A percentile compares a stretch with the other conserved stretches of the same genome.
These are phyloP conservation scores for Acanthamoeba royreba DNA, from an alignment of 208 protist species.

Conservation along the genomic window DNA sequence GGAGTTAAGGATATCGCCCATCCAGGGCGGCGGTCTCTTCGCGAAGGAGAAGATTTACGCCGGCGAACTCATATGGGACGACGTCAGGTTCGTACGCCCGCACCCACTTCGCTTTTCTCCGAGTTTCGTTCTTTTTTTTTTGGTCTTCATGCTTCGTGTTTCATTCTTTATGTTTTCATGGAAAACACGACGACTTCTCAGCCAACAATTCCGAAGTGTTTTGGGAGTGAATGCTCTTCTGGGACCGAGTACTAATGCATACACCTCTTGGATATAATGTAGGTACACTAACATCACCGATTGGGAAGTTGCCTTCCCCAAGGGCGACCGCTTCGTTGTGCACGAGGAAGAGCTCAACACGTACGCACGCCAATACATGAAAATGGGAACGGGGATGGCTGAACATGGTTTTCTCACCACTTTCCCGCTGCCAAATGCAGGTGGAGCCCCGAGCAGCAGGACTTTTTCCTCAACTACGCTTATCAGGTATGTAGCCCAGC, in stretches of 20 bases:
- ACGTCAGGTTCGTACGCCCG: neutral
- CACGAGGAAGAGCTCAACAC: constrained; percentile 20
- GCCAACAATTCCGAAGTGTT: neutral
- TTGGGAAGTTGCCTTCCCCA: neutral
- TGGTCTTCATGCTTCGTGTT: neutral
- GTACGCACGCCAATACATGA: neutral
- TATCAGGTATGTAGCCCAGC: neutral
- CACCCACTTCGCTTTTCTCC: neutral
- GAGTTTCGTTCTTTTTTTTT: neutral
- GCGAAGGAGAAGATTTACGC: constrained; percentile 26
- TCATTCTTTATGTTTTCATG: neutral
- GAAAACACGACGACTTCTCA: neutral
- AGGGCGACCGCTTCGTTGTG: constrained; percentile 11
- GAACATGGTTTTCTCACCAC: too few relatives aligned
- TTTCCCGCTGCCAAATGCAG: neutral
- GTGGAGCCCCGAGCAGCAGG: neutral
- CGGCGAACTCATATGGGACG: constrained; percentile 22
- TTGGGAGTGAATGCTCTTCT: neutral
- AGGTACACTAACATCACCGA: constrained; percentile 25
- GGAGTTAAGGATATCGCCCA: constrained; percentile 39
- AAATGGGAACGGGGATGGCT: too few relatives aligned
- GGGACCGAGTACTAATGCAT: neutral
- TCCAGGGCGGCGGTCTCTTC: constrained; percentile 41
- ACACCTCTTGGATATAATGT: neutral
- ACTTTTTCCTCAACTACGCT: constrained; percentile 36